Evolutionary conservation across 1,139 yeast species (phyloP).

Genomic region (Yarrowia galli): DNA sequence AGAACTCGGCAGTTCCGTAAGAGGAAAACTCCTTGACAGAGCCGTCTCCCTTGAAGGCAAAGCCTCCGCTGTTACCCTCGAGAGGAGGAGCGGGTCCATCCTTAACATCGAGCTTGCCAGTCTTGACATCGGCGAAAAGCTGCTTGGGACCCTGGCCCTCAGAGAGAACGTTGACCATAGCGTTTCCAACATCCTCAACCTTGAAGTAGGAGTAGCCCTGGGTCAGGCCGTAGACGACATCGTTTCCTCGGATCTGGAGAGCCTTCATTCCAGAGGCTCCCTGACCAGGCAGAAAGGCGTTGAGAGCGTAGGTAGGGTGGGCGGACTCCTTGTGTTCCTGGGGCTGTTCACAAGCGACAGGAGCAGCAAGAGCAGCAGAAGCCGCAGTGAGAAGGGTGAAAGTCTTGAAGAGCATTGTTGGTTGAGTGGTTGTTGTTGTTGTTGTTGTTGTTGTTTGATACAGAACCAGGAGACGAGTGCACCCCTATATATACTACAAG

Average conservation of each 20-base stretch:
- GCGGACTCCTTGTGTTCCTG: not conserved
- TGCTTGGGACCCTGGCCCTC: not conserved
- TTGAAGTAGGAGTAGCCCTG: slow-evolving; percentile 2
- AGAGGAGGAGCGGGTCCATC: not conserved
- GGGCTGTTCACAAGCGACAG: not conserved
- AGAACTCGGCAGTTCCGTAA: not conserved
- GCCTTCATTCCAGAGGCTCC: slow-evolving; percentile 6
- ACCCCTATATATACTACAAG: not conserved
- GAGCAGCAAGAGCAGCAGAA: slow-evolving; percentile 11
- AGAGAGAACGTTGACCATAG: not conserved
- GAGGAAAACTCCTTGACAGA: slow-evolving; percentile 3
- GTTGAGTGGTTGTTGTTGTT: not conserved
- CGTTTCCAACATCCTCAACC: slow-evolving; percentile 11
- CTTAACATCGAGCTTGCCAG: slow-evolving; percentile 1
- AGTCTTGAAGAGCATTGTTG: slow-evolving; percentile 15
- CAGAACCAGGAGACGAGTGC: not conserved
- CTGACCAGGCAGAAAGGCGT: not conserved
- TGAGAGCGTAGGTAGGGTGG: not conserved
- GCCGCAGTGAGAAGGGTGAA: slow-evolving; percentile 2
- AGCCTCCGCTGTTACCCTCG: slow-evolving; percentile 9
- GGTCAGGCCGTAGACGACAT: not conserved
- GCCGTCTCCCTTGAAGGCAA: slow-evolving; percentile 15
- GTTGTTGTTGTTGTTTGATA: not conserved
- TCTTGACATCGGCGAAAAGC: slow-evolving; percentile 1
- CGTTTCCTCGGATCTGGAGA: slow-evolving; percentile 11